Conservation (phyloP, 345 rosid genomes). For the Hevea brasiliensis region DNA sequence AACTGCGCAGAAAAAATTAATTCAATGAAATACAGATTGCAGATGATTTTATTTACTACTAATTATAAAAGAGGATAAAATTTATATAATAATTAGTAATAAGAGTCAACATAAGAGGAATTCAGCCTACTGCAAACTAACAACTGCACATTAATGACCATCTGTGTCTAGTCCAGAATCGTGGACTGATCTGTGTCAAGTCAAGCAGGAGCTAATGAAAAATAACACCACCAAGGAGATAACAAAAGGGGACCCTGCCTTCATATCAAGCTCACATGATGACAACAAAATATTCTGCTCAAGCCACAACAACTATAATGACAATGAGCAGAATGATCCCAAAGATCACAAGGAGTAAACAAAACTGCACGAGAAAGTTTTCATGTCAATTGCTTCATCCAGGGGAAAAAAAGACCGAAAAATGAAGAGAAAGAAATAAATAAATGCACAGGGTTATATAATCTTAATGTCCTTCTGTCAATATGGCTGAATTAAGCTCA, state of each 20-base stretch:
- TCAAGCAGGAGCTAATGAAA: neutral
- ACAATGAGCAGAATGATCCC: slow-evolving; percentile 66
- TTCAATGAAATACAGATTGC: neutral
- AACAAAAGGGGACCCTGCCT: neutral
- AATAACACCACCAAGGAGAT: neutral
- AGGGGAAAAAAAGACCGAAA: neutral
- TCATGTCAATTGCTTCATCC: neutral
- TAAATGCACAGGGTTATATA: neutral
- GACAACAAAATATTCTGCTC: slow-evolving; percentile 16
- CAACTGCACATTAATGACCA: neutral
- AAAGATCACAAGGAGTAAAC: slow-evolving; percentile 66
- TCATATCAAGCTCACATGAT: neutral
- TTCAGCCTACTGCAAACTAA: no score
- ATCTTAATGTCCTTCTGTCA: no score
- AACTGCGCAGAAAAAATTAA: neutral
- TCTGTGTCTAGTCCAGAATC: neutral
- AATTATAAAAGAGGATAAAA: neutral
- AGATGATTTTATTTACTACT: neutral
- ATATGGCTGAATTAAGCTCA: neutral
- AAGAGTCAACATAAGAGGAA: neutral
- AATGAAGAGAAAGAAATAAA: neutral
- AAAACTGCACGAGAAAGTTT: slow-evolving; percentile 46
- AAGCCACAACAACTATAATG: slow-evolving; percentile 53
- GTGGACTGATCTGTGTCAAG: neutral
- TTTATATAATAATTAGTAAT: neutral